A percentile compares a stretch with the other conserved stretches of the same genome.
Conservation (phyloP, 345 rosid genomes). For the Gossypium rotundifolium region DNA sequence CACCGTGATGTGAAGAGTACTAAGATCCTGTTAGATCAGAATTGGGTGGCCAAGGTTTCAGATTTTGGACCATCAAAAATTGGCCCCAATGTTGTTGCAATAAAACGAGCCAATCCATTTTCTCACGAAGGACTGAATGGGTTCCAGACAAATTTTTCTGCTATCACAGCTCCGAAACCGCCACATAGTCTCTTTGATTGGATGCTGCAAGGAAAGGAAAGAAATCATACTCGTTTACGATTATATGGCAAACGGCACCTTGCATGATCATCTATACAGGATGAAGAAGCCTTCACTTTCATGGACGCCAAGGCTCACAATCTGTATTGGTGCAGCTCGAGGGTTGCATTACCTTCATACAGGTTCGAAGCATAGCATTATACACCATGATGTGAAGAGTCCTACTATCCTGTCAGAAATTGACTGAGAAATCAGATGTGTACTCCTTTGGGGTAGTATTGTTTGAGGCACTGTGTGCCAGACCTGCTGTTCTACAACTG, state of each 20-base stretch:
- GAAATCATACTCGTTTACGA: slow-evolving; percentile 82
- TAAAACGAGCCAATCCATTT: slow-evolving; percentile 62
- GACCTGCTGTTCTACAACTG: background rate
- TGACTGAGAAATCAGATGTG: slow-evolving; percentile 81
- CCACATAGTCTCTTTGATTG: slow-evolving; percentile 78
- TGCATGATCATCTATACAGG: slow-evolving; percentile 63
- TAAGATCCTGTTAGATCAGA: slow-evolving; percentile 67
- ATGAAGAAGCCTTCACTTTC: slow-evolving; percentile 42
- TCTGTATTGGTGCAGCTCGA: slow-evolving; percentile 73
- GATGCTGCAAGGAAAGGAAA: slow-evolving; percentile 70
- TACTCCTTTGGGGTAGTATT: slow-evolving; percentile 88
- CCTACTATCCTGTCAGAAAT: background rate
- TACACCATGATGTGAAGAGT: slow-evolving; percentile 73
- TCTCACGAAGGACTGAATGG: slow-evolving; percentile 83
- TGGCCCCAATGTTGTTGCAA: slow-evolving; percentile 42
- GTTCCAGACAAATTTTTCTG: slow-evolving; percentile 66
- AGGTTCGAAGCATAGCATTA: slow-evolving; percentile 73
- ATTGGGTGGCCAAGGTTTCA: slow-evolving; percentile 82
- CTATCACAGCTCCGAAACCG: slow-evolving; percentile 74
- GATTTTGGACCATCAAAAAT: slow-evolving; percentile 75
- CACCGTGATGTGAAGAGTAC: slow-evolving; percentile 88
- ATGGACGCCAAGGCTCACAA: slow-evolving; percentile 65
- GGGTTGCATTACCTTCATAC: slow-evolving; percentile 90
- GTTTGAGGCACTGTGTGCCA: slow-evolving; percentile 38
- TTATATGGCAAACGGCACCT: slow-evolving; percentile 75